Evolutionary conservation across 495 filamentous ascomycete genomes (phyloP), one percentile per base, ranked within the genome.

Genomic region (Lepidopterella palustris): DNA sequence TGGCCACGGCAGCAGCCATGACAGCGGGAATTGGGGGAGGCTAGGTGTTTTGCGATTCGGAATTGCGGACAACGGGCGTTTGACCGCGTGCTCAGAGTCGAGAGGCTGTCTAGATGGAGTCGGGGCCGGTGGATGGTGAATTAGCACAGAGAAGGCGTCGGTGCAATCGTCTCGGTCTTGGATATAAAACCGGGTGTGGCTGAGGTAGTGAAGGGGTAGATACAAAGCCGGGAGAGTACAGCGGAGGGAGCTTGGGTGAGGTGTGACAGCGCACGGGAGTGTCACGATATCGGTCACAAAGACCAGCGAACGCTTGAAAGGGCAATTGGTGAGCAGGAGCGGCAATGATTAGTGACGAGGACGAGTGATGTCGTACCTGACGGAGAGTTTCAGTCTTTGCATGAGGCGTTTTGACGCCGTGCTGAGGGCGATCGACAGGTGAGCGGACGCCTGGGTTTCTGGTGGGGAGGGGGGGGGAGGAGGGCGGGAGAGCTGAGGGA

Each of bases 1-100:
- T 61, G 24, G 68, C 64, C 21, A 69, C 61, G 21, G 67, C 62
- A 18, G 73, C 63, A 4, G 73, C 70, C 73, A 75, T 75, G 2
- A 10, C 47, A 24, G 24, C 47, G 8, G 21, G 26, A 15, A 15
- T 50, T 8, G 6, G 47, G 15, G 47, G 15, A 24, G 24, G 13
- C 47, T 50, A 25, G 23, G 25, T 24, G 24, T 50, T 24, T 24
- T 25, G 47, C 6, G 47, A 24, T 18, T 13, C 2, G 5, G 21
- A 27, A 50, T 50, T 2, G 18, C 15, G 47, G 21, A 18, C 13
- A 27, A 50, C 47, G 23, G 47, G 24, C 5, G 45, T 18, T 18
- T 10, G n/a, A 10, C 21, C 21, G 45, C 10, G 47, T 25, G 47
- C 15, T 6, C 15, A 8, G 23, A 5, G 25, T 8, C 10, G 25